phyloP scores from a whole-genome alignment of 2,329 filamentous ascomycete species.

The Colletotrichum graminicola region DNA sequence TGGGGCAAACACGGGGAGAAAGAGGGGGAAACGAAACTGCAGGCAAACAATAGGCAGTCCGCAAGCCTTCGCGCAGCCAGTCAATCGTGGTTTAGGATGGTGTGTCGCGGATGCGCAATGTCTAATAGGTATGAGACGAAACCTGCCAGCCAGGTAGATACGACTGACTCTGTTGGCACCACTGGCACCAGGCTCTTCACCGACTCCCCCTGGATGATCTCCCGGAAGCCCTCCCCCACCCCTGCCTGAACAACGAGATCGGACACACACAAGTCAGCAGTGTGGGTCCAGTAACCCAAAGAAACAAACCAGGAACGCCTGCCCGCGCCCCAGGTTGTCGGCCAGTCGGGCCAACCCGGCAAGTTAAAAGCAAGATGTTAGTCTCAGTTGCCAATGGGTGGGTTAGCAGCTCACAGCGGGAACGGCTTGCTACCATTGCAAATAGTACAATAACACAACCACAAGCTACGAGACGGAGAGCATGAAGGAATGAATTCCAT shows the following conservation, averaged over 20 bases:
- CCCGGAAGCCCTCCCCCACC: slow-evolving; percentile 29
- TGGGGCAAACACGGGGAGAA: slow-evolving; percentile 7
- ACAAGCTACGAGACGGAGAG: neutral
- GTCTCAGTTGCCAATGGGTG: neutral
- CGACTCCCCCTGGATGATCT: slow-evolving; percentile 42
- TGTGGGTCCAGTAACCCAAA: slow-evolving; percentile 41
- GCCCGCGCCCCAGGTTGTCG: slow-evolving; percentile 31
- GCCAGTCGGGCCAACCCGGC: slow-evolving; percentile 30
- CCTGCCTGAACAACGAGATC: slow-evolving; percentile 41
- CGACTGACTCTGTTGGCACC: slow-evolving; percentile 10
- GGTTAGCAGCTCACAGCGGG: neutral
- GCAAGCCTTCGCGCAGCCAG: neutral
- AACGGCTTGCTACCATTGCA: neutral
- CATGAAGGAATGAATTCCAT: neutral
- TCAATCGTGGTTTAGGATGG: neutral
- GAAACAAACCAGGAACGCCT: slow-evolving; percentile 38
- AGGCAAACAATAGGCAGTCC: slow-evolving; percentile 8
- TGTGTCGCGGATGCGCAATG: neutral
- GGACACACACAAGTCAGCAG: slow-evolving; percentile 36
- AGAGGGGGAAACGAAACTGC: slow-evolving; percentile 6
- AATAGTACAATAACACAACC: neutral
- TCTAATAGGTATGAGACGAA: slow-evolving; percentile 8
- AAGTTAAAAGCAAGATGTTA: slow-evolving; percentile 10
- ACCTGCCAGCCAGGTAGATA: neutral
- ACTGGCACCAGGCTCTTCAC: slow-evolving; percentile 30